Evolutionary conservation across 148 eudicot genomes (phyloP).

Genomic region (Polygonum maritimum): DNA sequence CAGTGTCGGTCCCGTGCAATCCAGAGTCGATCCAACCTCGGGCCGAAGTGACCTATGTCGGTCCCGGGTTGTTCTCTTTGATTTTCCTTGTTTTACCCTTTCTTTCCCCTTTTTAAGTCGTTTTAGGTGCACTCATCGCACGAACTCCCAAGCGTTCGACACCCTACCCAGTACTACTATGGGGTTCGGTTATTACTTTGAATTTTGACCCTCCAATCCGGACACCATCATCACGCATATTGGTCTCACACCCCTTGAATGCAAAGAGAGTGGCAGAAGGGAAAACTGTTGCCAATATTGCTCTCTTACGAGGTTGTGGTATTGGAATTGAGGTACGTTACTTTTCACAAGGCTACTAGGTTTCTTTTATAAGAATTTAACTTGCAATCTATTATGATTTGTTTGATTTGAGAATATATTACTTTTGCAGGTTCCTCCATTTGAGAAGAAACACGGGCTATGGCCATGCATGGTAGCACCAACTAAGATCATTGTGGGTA

Average conservation of each 20-base stretch:
- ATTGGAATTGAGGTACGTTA: slow-evolving; percentile 77
- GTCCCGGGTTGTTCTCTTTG: too few relatives aligned
- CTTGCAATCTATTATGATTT: background rate
- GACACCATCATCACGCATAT: too few relatives aligned
- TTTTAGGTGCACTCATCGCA: too few relatives aligned
- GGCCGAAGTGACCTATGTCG: too few relatives aligned
- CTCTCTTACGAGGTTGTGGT: slow-evolving; percentile 93
- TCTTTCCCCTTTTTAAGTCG: too few relatives aligned
- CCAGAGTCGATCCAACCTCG: too few relatives aligned
- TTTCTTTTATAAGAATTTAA: background rate
- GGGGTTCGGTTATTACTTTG: too few relatives aligned
- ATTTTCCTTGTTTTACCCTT: too few relatives aligned
- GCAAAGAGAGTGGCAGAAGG: slow-evolving; percentile 67
- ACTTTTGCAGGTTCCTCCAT: slow-evolving; percentile 60
- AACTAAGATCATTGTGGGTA: slow-evolving; percentile 91
- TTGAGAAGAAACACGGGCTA: slow-evolving; percentile 63
- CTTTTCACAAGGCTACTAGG: background rate
- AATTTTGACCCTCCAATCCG: too few relatives aligned
- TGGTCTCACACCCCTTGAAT: slow-evolving; percentile 77
- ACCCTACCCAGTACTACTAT: too few relatives aligned
- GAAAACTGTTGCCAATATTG: slow-evolving; percentile 80
- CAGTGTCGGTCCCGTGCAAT: too few relatives aligned
- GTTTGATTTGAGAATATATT: background rate
- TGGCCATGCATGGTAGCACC: slow-evolving; percentile 99
- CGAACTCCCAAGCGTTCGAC: too few relatives aligned